phyloP scores from a whole-genome alignment of 1,284 basidiomycete species.

The Pyrrhoderma noxium region DNA sequence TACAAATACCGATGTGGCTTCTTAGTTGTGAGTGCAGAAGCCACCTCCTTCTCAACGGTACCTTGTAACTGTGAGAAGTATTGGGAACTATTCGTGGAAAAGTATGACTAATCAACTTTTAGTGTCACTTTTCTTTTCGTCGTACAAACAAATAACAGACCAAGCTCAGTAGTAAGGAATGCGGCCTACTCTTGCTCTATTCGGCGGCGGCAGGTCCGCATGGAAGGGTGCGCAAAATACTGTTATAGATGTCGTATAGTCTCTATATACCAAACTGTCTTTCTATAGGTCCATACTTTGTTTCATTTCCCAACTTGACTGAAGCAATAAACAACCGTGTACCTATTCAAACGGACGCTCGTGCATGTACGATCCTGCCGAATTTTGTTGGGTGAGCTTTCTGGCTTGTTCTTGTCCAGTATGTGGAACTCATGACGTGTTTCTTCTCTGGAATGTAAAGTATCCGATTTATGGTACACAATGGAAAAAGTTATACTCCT shows the following conservation, averaged over 20 bases:
- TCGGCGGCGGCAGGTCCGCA: constrained; percentile 26
- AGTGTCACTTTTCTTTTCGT: too few species aligned
- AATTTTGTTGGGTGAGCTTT: constrained; percentile 81
- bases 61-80: too few species aligned
- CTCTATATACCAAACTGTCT: neutral
- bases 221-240: constrained; percentile 29
- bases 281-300: constrained; percentile 85
- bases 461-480: constrained; percentile 87
- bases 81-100: too few species aligned
- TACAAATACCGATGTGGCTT: too few species aligned
- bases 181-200: constrained; percentile 25
- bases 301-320: constrained; percentile 86
- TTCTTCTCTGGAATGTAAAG: constrained; percentile 29
- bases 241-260: neutral
- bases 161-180: constrained; percentile 18
- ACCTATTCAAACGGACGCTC: constrained; percentile 84
- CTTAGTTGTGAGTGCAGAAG: too few species aligned
- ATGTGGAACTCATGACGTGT: neutral
- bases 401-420: neutral
- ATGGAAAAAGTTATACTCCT: constrained; percentile 86
- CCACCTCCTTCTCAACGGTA: too few species aligned
- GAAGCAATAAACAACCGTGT: constrained; percentile 79
- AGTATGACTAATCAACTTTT: too few species aligned
- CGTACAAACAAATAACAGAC: too few species aligned
- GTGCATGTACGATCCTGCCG: constrained; percentile 90